phyloP scores from a whole-genome alignment of 257 asterid species.

The Pogostemon cablin region DNA sequence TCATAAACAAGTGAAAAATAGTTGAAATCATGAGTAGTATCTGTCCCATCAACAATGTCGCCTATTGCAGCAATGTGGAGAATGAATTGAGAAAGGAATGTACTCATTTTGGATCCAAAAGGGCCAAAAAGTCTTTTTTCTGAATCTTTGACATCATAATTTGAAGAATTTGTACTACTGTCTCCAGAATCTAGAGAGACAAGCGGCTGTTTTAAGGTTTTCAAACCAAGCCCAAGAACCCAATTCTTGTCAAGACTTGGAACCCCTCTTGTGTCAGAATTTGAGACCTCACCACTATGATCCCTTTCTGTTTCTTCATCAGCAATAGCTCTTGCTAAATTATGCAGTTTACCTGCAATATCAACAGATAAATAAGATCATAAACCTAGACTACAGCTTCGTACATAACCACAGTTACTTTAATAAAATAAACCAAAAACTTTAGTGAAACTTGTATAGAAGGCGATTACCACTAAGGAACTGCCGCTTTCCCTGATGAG shows the following conservation, averaged over 20 bases:
- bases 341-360: slow-evolving; percentile 87
- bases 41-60: slow-evolving; percentile 99
- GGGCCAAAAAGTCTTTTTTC: slow-evolving; percentile 83
- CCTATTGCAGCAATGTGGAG: slow-evolving; percentile 98
- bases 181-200: slow-evolving; percentile 56
- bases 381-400: slow-evolving; percentile 29
- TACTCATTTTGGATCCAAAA: slow-evolving; percentile 68
- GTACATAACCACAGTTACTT: slow-evolving; percentile 26
- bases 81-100: slow-evolving; percentile 92
- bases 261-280: slow-evolving; percentile 60
- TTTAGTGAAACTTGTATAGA: slow-evolving; percentile 26
- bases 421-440: slow-evolving; percentile 24
- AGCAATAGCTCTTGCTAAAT: slow-evolving; percentile 94
- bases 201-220: slow-evolving; percentile 56
- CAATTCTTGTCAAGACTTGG: slow-evolving; percentile 60
- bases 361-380: slow-evolving; percentile 25
- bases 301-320: slow-evolving; percentile 91
- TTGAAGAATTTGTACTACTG: slow-evolving; percentile 53
- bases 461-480: slow-evolving; percentile 79
- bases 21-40: slow-evolving; percentile 97
- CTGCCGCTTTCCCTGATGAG: slow-evolving; percentile 94
- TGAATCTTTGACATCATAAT: slow-evolving; percentile 76
- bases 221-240: slow-evolving; percentile 88
- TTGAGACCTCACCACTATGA: slow-evolving; percentile 57
- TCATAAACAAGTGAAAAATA: slow-evolving; percentile 93